phyloP scores from a whole-genome alignment of 2,329 filamentous ascomycete species.

The Alternaria gaisen region DNA sequence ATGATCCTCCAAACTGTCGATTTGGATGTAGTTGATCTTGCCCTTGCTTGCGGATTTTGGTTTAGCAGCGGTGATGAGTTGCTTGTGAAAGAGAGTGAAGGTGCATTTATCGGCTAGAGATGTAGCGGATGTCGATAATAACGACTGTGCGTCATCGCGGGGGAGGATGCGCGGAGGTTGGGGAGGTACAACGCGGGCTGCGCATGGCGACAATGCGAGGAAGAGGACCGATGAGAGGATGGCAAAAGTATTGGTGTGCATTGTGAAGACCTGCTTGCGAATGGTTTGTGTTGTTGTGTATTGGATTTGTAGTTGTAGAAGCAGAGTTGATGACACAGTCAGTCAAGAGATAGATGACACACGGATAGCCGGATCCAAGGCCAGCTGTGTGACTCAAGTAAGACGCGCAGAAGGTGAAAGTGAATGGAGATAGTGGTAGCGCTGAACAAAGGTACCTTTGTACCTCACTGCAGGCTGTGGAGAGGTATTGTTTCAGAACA shows the following conservation, averaged over 20 bases:
- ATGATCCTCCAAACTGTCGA: constrained; percentile 23
- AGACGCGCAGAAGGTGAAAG: neutral
- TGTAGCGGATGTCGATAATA: neutral
- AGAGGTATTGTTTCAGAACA: neutral
- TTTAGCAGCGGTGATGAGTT: neutral
- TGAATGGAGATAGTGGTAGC: neutral
- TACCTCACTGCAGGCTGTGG: neutral
- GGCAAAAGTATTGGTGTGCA: constrained; percentile 18
- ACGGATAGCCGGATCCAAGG: constrained; percentile 2
- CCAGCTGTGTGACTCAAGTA: neutral
- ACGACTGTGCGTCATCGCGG: neutral
- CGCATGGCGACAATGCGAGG: constrained; percentile 1
- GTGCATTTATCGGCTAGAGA: constrained; percentile 23
- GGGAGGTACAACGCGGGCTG: constrained; percentile 6
- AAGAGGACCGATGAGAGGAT: constrained; percentile 11
- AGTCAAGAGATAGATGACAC: neutral
- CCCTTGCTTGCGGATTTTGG: neutral
- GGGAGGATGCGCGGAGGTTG: constrained; percentile 11
- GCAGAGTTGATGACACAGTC: constrained; percentile 3
- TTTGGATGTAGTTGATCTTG: constrained; percentile 24
- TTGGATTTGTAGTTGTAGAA: neutral
- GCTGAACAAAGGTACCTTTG: constrained; percentile 1
- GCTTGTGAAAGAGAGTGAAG: constrained; percentile 29
- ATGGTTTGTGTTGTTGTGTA: neutral
- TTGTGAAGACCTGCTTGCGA: constrained; percentile 10